phyloP scores from a whole-genome alignment of 2,329 filamentous ascomycete species.

The Penicillium sp. region DNA sequence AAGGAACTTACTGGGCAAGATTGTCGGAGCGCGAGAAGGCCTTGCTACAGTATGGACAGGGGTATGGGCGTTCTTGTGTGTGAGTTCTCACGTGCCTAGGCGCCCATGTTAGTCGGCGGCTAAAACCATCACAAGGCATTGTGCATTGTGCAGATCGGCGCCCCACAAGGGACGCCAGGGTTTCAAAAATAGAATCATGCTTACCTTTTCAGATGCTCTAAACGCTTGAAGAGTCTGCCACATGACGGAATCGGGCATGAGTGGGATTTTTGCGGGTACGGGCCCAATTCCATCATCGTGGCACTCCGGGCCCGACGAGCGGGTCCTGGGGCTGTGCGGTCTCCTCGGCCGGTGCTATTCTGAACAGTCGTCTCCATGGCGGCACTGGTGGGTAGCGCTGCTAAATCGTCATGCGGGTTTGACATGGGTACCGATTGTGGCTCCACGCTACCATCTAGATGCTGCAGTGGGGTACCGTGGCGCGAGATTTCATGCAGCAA shows the following conservation, averaged over 20 bases:
- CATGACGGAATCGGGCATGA: constrained; percentile 99
- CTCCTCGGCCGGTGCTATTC: constrained; percentile 61
- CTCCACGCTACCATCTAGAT: constrained; percentile 77
- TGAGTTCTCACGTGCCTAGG: constrained; percentile 96
- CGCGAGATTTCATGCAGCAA: constrained; percentile 76
- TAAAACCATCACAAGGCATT: constrained; percentile 43
- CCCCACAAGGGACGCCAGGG: constrained; percentile 22
- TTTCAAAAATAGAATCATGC: constrained; percentile 39
- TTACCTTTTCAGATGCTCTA: constrained; percentile 99
- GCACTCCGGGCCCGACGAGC: constrained; percentile 89
- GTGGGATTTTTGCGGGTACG: constrained; percentile 96
- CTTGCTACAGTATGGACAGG: constrained; percentile 97
- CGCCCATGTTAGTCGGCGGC: constrained; percentile 53
- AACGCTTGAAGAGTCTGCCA: constrained; percentile 94
- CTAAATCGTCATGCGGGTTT: constrained; percentile 67
- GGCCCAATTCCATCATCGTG: constrained; percentile 93
- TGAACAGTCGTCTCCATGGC: constrained; percentile 55
- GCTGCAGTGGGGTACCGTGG: constrained; percentile 85
- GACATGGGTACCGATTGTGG: constrained; percentile 68
- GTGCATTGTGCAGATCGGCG: constrained; percentile 19
- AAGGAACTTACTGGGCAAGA: constrained; percentile 81
- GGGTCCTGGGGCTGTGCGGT: constrained; percentile 61
- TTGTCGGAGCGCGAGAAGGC: constrained; percentile 98
- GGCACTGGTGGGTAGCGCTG: constrained; percentile 64
- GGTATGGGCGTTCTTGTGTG: constrained; percentile 97